These are phyloP conservation scores for Phaseolus lunatus DNA, from an alignment of 306 rosid species.

Conservation along the genomic window DNA sequence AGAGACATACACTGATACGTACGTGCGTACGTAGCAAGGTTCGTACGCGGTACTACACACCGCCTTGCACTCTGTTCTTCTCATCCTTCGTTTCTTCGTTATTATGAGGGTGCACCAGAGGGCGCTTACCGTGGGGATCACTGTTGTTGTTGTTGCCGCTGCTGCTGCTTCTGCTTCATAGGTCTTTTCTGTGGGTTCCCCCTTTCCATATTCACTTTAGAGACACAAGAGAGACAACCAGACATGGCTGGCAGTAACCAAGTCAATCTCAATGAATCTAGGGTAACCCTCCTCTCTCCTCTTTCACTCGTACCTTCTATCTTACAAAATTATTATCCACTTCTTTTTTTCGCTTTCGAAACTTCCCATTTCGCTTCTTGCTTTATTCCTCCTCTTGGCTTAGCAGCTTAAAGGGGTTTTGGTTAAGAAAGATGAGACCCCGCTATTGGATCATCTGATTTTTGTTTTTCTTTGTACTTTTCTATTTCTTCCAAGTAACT, in stretches of 20 bases:
- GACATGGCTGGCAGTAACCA: slow-evolving; percentile 71
- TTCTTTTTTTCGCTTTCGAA: background rate
- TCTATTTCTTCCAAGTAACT: slow-evolving; percentile 39
- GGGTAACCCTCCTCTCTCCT: slow-evolving; percentile 52
- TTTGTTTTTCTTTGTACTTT: slow-evolving; percentile 20
- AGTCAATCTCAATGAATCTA: slow-evolving; percentile 79
- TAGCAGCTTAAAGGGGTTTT: slow-evolving; percentile 24
- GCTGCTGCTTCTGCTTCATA: slow-evolving; percentile 35
- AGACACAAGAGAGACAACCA: slow-evolving; percentile 8
- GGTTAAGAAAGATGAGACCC: slow-evolving; percentile 10
- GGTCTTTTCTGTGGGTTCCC: slow-evolving; percentile 23
- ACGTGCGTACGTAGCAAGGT: background rate
- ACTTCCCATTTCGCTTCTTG: background rate
- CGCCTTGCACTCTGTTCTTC: background rate
- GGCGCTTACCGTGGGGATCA: slow-evolving; percentile 36
- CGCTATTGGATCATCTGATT: background rate
- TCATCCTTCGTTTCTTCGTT: background rate
- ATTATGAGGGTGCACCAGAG: slow-evolving; percentile 43
- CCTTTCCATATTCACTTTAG: slow-evolving; percentile 34
- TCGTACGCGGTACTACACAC: background rate
- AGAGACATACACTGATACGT: background rate
- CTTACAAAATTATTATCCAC: background rate
- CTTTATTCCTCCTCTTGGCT: slow-evolving; percentile 23
- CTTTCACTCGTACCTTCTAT: slow-evolving; percentile 11
- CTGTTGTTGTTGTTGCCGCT: slow-evolving; percentile 36